Evolutionary conservation across 495 filamentous ascomycete species (phyloP).

Genomic region (Penicillium steckii): DNA sequence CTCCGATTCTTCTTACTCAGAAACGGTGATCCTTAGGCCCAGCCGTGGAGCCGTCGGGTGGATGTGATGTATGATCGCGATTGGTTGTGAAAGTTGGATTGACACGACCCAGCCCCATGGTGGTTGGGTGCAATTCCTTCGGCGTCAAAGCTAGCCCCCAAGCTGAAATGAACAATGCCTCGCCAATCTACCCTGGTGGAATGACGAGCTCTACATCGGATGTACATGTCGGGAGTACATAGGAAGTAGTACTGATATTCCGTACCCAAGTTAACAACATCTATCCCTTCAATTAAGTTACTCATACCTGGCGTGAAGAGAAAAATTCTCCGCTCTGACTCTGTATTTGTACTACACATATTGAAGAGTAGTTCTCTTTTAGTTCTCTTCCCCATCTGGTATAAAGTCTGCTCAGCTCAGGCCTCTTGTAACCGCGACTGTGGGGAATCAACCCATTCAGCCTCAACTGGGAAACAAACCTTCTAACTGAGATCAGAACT

Average conservation of each 20-base stretch:
- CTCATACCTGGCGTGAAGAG: too few relatives aligned
- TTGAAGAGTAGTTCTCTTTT: too few relatives aligned
- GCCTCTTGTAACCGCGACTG: slow-evolving; percentile 1
- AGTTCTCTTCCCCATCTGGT: too few relatives aligned
- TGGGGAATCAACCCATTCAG: not conserved
- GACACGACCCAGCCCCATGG: not conserved
- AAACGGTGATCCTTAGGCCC: not conserved
- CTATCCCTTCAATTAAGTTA: too few relatives aligned
- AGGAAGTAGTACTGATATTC: too few relatives aligned
- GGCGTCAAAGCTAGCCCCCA: not conserved
- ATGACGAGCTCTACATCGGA: not conserved
- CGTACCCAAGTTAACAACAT: too few relatives aligned
- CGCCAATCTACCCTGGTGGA: not conserved
- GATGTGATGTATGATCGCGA: not conserved
- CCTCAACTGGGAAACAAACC: not conserved
- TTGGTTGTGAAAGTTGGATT: not conserved
- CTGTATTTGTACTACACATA: not conserved
- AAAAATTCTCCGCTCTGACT: too few relatives aligned
- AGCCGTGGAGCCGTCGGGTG: not conserved
- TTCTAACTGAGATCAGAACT: not conserved
- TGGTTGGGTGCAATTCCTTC: not conserved
- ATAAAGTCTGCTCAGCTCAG: not conserved
- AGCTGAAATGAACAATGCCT: not conserved
- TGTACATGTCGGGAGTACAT: too few relatives aligned
- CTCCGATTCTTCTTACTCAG: not conserved